Base-by-base conservation (phyloP, 306 rosid species). In the Argentina anserina region DNA sequence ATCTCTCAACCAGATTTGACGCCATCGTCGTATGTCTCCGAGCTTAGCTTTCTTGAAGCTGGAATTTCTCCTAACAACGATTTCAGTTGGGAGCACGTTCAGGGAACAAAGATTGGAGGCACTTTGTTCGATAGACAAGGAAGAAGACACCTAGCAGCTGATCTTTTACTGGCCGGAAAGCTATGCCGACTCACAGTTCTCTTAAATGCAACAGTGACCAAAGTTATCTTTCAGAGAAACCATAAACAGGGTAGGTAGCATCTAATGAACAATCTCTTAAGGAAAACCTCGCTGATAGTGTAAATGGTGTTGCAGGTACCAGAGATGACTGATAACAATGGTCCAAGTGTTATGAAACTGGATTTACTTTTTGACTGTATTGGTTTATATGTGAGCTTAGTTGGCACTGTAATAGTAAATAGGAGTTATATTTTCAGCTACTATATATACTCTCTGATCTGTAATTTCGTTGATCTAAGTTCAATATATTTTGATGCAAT, bases 11-110 rank as follows among this genome's bases (percentile, higher is more conserved):
- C 97, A 0, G 72, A 79, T 65, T 65, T 88, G 41, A 80, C 84
- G 1, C 89, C 81, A 1, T 87, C 90, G 94, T 90, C 87, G 40
- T 76, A 86, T 45, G 94, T 81, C 20, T 89, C 85, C 11, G 89
- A 84, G 31, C 82, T 87, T 41, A 84, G 92, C 79, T 83, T 90
- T 73, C 90, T 90, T 55, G 97, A 87, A 71, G 81, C 89, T 37
- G 97, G 97, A 26, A 52, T 90, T 68, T 73, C 79, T 7, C 97
- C 97, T 9, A 84, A 87, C 17, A 90, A 90, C 81, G 92, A 92
- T 12, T 90, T 61, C 58, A 88, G 83, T 63, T 78, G 84, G 80
- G 90, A 90, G 41, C 97, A 87, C 72, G 7, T 88, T 5, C 74
- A 82, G 58, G 97, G 94, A 36, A 90, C 97, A 34, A 90, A 87